Evolutionary conservation across 768 basidiomycete species (phyloP), one percentile per base, ranked within the genome.

Genomic region (Amylocystis lapponica): DNA sequence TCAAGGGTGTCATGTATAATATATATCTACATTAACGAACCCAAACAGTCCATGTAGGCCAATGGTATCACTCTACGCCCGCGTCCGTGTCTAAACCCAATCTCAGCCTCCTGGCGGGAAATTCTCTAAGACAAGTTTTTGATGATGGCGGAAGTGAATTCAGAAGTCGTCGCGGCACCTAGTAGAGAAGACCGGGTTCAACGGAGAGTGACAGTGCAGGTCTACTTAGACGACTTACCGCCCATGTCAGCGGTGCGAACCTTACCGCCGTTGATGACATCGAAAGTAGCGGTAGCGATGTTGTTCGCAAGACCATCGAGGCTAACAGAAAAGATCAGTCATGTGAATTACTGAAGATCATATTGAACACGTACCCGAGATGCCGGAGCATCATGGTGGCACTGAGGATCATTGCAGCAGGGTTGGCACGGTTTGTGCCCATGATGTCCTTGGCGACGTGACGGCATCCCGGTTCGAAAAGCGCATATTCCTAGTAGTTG

Each of bases 381-480:
- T 96, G 93, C 55, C 95, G 78, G 50, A 99, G 80, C 83, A 99
- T 89, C 84, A 99, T 95, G 30, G 95, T 94, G 26, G 95, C 87
- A 50, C 89, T 93, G 47, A 98, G 81, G 62, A 99, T 85, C 81
- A 97, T 94, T 27, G 95, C 96, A 35, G 94, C 86, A 12, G 96
- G 96, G 72, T 99, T 99, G 49, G 92, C 92, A 50, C 84, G 82
- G 72, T 92, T 88, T 48, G 87, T 90, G 52, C 92, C 91, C 84
- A 95, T 97, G 67, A 97, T 91, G 57, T 96, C 93, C 57, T 84
- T 83, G 39, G 90, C 89, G 53, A 92, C 88, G 60, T 92, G 90
- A 66, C 95, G 83, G 68, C 96, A 98, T 59, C 96, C 96, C 26
- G 96, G 96, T 66, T 99, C 96, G 63, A 99, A 99, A 41, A 99